Evolutionary conservation across 352 stramenopile genomes (phyloP), one percentile per base, ranked within the genome.

Genomic region (Sclerospora graminicola): DNA sequence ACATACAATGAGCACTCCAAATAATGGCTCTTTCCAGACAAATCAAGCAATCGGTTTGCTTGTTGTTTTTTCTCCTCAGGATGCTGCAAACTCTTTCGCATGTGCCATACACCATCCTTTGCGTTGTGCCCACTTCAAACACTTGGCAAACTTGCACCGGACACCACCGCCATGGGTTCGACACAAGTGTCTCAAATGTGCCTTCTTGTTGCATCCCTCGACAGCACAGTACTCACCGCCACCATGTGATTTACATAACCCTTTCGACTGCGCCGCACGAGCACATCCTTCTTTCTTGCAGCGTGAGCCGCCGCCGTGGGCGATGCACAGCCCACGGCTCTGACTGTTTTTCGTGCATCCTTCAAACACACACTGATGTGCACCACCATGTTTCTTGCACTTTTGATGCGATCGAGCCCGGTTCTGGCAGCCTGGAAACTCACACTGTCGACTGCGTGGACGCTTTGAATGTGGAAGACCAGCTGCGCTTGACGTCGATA

Each of bases 41-140:
- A 26, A 26, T 26, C 21, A 6, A 26, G 6, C 21, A 6, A 26
- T 26, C 21, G 21, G 21, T 3, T 26, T 26, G 21, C 6, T 6
- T 18, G 24, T 14, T 20, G 23, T 48, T 30, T 11, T 10, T 57
- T 48, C 39, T 45, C 41, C 29, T 68, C 52, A 84, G 30, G 60
- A 51, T 18, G 59, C 72, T 9, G 74, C 55, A 52, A 80, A 70
- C 41, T 89, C 70, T 55, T 92, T 92, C 28, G 81, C 81, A 46
- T 92, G 81, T 36, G 81, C 75, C 81, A 92, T 92, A 57, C 81
- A 92, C 78, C 78, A 92, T 35, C 81, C 81, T 47, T 89, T 92
- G 35, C 80, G 77, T 46, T 93, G 81, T 15, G 81, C 77, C 79
- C 81, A 90, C 51, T 93, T 93, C 28, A 65, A 66, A 46, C 81